Evolutionary conservation across 2,329 filamentous ascomycete species (phyloP).

Genomic region (Rhytidhysteron rufulum): DNA sequence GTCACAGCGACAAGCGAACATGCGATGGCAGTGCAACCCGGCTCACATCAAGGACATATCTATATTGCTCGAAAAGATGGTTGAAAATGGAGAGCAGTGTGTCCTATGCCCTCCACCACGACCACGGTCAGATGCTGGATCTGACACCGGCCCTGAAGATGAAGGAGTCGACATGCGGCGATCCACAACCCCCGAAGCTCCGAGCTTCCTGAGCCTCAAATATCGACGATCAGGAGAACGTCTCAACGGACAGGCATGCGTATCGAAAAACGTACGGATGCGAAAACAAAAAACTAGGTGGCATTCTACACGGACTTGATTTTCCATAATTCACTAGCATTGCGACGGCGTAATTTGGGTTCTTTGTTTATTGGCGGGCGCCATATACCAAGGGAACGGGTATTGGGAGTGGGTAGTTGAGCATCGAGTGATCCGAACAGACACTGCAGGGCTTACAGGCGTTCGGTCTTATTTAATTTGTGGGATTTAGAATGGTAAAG

Average conservation of each 20-base stretch:
- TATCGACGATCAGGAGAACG: slow-evolving; percentile 24
- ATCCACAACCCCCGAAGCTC: slow-evolving; percentile 24
- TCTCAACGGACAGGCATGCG: slow-evolving; percentile 18
- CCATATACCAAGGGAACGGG: slow-evolving; percentile 21
- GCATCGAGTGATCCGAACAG: too few relatives aligned
- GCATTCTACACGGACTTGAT: slow-evolving; percentile 13
- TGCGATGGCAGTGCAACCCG: slow-evolving; percentile 37
- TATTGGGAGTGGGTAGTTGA: not conserved
- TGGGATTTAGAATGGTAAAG: slow-evolving; percentile 1
- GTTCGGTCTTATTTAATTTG: not conserved
- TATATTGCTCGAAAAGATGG: slow-evolving; percentile 40
- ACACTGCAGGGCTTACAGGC: too few relatives aligned
- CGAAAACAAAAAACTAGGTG: slow-evolving; percentile 23
- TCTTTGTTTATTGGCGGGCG: slow-evolving; percentile 9
- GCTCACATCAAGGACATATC: slow-evolving; percentile 40
- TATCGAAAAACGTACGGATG: slow-evolving; percentile 29
- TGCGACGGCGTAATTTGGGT: slow-evolving; percentile 30
- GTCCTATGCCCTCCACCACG: slow-evolving; percentile 16
- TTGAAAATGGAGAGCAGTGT: slow-evolving; percentile 41
- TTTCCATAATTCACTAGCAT: slow-evolving; percentile 16
- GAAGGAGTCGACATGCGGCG: slow-evolving; percentile 29
- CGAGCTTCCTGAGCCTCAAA: slow-evolving; percentile 16
- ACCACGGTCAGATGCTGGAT: slow-evolving; percentile 10
- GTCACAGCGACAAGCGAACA: slow-evolving; percentile 38
- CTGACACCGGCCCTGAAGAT: slow-evolving; percentile 8